Percentiles rank a stretch among this genome's conserved stretches.
phyloP scores from a whole-genome alignment of 495 filamentous ascomycete species.

The Zalerion maritima region DNA sequence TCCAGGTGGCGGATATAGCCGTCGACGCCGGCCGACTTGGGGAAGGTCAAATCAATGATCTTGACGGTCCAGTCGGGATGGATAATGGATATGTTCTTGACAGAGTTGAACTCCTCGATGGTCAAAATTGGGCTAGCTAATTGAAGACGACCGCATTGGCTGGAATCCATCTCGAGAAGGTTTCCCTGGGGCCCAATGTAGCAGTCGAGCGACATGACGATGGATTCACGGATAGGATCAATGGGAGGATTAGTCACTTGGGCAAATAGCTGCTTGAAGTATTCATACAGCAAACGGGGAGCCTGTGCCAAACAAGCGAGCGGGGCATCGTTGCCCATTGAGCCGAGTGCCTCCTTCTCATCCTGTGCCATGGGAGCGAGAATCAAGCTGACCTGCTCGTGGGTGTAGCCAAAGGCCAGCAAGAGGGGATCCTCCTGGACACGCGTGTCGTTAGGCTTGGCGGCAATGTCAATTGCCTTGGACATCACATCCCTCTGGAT shows the following conservation, averaged over 20 bases:
- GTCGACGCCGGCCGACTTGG: slow-evolving; percentile 67
- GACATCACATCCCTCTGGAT: too few species aligned
- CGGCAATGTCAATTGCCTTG: slow-evolving; percentile 45
- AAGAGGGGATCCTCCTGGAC: slow-evolving; percentile 78
- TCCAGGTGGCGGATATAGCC: slow-evolving; percentile 88
- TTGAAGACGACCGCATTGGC: slow-evolving; percentile 76
- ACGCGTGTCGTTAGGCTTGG: slow-evolving; percentile 52
- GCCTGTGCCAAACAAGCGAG: slow-evolving; percentile 82
- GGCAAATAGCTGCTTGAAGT: slow-evolving; percentile 97
- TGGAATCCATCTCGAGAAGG: slow-evolving; percentile 82
- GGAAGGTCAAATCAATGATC: slow-evolving; percentile 93
- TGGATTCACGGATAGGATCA: slow-evolving; percentile 94
- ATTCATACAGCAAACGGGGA: slow-evolving; percentile 87
- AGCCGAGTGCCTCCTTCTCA: slow-evolving; percentile 97
- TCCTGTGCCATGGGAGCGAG: slow-evolving; percentile 96
- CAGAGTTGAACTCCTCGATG: slow-evolving; percentile 78
- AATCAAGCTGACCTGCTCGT: slow-evolving; percentile 89
- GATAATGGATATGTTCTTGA: slow-evolving; percentile 63
- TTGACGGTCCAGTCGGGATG: slow-evolving; percentile 80
- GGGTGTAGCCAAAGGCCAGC: slow-evolving; percentile 86
- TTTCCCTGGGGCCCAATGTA: slow-evolving; percentile 98
- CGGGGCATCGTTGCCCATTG: slow-evolving; percentile 98
- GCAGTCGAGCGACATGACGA: slow-evolving; percentile 97
- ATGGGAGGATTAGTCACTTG: slow-evolving; percentile 99
- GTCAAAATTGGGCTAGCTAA: slow-evolving; percentile 86